Conservation (phyloP, 192 early-diverging fungal species). For the Backusella tuberculispora region DNA sequence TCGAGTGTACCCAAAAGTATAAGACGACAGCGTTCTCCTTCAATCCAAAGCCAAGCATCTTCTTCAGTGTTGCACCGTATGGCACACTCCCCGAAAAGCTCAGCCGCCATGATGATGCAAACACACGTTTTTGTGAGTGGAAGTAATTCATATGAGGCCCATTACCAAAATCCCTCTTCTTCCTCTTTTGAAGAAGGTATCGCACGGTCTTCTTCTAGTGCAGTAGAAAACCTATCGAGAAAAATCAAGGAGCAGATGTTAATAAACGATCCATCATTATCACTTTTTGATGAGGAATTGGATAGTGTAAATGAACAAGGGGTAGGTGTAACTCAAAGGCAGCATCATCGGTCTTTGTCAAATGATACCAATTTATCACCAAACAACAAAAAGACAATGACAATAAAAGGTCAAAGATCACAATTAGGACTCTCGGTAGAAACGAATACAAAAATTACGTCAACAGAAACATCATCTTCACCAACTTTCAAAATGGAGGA, state of each 20-base stretch:
- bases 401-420: background rate
- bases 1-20: slow-evolving; percentile 15
- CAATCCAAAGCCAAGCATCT: background rate
- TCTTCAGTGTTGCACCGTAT: background rate
- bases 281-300: background rate
- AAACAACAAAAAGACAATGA: slow-evolving; percentile 4
- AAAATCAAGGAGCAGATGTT: background rate
- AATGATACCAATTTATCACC: background rate
- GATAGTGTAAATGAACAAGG: slow-evolving; percentile 1
- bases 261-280: slow-evolving; percentile 3
- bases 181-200: background rate
- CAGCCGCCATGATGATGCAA: background rate
- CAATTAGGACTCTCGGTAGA: slow-evolving; percentile 9
- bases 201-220: background rate
- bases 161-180: background rate
- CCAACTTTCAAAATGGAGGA: background rate
- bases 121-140: slow-evolving; percentile 3
- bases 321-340: background rate
- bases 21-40: background rate
- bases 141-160: background rate
- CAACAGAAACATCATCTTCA: background rate
- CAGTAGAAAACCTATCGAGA: background rate
- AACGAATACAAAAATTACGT: background rate
- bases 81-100: slow-evolving; percentile 13
- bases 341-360: background rate